Evolutionary conservation across 2,329 filamentous ascomycete genomes (phyloP).

Genomic region (Trichoderma koningii): DNA sequence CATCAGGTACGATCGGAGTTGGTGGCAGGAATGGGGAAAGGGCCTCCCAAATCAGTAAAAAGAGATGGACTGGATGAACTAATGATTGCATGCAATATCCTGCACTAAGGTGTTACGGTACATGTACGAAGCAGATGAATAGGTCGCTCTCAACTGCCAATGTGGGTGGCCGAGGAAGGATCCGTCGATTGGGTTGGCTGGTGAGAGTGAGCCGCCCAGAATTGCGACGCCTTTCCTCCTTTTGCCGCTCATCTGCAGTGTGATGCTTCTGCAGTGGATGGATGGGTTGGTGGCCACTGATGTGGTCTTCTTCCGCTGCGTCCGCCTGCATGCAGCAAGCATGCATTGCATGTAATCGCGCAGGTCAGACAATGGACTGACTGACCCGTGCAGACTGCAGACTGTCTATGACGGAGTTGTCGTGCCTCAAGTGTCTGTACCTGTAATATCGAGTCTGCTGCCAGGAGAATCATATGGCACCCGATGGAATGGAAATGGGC

Average conservation of each 20-base stretch:
- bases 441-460: no score
- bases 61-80: not conserved
- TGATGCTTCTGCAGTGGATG: no score
- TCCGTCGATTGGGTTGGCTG: slow-evolving; percentile 4
- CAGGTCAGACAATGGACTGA: no score
- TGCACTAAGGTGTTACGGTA: not conserved
- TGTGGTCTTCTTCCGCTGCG: slow-evolving; percentile 1
- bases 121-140: not conserved
- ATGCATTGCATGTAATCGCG: not conserved
- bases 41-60: no score
- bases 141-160: not conserved
- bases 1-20: not conserved
- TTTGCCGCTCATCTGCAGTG: not conserved
- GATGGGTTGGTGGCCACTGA: not conserved
- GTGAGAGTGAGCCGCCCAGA: slow-evolving; percentile 1
- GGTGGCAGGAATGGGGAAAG: not conserved
- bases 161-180: slow-evolving; percentile 7
- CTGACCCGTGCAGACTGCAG: no score
- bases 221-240: not conserved
- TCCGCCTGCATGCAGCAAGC: not conserved
- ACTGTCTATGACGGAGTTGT: no score
- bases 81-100: not conserved
- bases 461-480: not conserved
- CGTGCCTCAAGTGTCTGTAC: no score
- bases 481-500: not conserved